A percentile compares a stretch with the other conserved stretches of the same genome.
Conservation (phyloP, 495 filamentous ascomycete genomes). For the Hypomontagnella monticulosa region DNA sequence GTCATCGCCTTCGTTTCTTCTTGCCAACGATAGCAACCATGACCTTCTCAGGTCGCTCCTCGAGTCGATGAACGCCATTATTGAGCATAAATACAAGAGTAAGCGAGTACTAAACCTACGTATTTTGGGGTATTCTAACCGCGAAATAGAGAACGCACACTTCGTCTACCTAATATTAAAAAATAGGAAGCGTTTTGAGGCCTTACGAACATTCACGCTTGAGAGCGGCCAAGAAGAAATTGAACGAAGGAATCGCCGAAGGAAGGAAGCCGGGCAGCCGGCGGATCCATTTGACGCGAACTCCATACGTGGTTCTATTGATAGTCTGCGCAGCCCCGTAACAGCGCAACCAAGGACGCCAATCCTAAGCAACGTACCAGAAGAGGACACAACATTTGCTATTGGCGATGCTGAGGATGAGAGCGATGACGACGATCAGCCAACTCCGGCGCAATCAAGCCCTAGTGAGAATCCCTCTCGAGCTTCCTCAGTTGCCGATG, state of each 20-base stretch:
- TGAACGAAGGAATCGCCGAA: constrained; percentile 76
- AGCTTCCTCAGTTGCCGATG: constrained; percentile 75
- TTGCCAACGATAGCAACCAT: constrained; percentile 95
- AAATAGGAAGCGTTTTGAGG: constrained; percentile 84
- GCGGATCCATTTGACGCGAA: constrained; percentile 55
- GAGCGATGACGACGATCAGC: constrained; percentile 70
- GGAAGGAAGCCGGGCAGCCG: constrained; percentile 70
- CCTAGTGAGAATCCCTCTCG: constrained; percentile 75
- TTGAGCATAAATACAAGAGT: constrained; percentile 93
- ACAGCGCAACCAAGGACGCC: constrained; percentile 64
- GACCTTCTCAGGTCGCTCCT: constrained; percentile 80
- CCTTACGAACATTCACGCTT: constrained; percentile 89
- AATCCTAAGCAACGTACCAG: constrained; percentile 78
- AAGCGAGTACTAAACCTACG: constrained; percentile 26
- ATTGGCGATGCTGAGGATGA: constrained; percentile 89
- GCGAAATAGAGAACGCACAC: constrained; percentile 74
- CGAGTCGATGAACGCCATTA: constrained; percentile 88
- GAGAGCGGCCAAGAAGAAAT: constrained; percentile 95
- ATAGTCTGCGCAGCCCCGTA: constrained; percentile 75
- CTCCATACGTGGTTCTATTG: constrained; percentile 70
- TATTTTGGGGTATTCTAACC: constrained; percentile 42
- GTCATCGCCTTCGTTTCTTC: constrained; percentile 93
- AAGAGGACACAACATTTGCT: constrained; percentile 81
- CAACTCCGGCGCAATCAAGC: constrained; percentile 76
- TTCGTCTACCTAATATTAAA: constrained; percentile 84